Percentiles rank a stretch among this genome's conserved stretches.
Conservation (phyloP, 2,329 filamentous ascomycete genomes). For the Aciculosporium take region DNA sequence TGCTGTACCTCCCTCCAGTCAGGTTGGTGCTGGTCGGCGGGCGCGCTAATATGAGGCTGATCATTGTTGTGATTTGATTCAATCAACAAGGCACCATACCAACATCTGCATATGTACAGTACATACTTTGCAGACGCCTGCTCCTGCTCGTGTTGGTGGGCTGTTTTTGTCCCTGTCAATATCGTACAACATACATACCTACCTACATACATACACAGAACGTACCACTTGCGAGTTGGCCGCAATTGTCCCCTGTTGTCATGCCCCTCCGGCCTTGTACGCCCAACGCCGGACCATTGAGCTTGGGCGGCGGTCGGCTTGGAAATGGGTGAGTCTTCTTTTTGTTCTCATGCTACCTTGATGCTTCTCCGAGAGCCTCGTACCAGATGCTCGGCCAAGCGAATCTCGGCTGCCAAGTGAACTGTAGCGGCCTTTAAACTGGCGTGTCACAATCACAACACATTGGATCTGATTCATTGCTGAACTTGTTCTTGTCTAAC, state of each 20-base stretch:
- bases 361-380: neutral
- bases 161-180: too few species aligned
- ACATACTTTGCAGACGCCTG: too few species aligned
- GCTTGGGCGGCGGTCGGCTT: slow-evolving; percentile 12
- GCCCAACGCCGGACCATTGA: slow-evolving; percentile 9
- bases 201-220: too few species aligned
- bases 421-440: neutral
- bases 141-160: too few species aligned
- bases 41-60: too few species aligned
- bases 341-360: neutral
- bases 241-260: neutral
- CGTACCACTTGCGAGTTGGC: too few species aligned
- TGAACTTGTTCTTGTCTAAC: slow-evolving; percentile 21
- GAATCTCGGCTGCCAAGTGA: neutral
- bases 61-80: too few species aligned
- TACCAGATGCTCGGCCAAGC: neutral
- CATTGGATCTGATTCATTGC: slow-evolving; percentile 1
- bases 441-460: slow-evolving; percentile 1
- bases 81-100: too few species aligned
- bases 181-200: too few species aligned
- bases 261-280: slow-evolving; percentile 9
- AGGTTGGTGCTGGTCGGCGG: too few species aligned
- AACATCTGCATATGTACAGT: too few species aligned
- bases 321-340: slow-evolving; percentile 13
- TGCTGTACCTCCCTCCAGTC: too few species aligned